A percentile compares a stretch with the other conserved stretches of the same genome.
These are phyloP conservation scores for Leccinum broughii DNA, from an alignment of 768 basidiomycete species.

Conservation along the genomic window DNA sequence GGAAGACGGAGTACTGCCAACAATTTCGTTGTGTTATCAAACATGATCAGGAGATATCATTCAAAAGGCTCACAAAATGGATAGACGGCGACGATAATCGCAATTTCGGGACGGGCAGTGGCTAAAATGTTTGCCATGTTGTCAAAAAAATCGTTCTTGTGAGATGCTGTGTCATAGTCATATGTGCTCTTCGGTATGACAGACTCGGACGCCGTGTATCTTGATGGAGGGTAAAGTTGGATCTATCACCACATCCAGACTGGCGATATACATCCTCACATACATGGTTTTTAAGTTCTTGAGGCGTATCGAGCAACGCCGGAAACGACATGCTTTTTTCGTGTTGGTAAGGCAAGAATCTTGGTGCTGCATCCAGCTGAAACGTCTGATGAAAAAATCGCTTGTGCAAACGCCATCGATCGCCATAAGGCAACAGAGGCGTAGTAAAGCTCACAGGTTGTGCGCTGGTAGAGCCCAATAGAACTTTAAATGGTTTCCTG, in stretches of 20 bases:
- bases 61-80: not conserved
- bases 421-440: not conserved
- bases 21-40: not conserved
- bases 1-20: not conserved
- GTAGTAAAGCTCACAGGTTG: not conserved
- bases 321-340: not conserved
- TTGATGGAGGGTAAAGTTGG: not conserved
- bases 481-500: too few relatives aligned
- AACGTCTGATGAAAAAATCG: not conserved
- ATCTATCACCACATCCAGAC: not conserved
- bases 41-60: not conserved
- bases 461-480: too few relatives aligned
- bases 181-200: not conserved
- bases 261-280: not conserved
- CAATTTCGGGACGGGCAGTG: not conserved
- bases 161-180: not conserved
- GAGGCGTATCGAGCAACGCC: not conserved
- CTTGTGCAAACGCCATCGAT: not conserved
- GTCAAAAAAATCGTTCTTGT: not conserved
- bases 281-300: not conserved
- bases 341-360: not conserved
- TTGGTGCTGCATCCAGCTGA: not conserved
- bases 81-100: not conserved
- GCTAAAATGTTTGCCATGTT: not conserved
- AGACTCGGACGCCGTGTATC: not conserved